Conservation (phyloP, 2,329 filamentous ascomycete species). For the Exophiala phaeomuriformis region DNA sequence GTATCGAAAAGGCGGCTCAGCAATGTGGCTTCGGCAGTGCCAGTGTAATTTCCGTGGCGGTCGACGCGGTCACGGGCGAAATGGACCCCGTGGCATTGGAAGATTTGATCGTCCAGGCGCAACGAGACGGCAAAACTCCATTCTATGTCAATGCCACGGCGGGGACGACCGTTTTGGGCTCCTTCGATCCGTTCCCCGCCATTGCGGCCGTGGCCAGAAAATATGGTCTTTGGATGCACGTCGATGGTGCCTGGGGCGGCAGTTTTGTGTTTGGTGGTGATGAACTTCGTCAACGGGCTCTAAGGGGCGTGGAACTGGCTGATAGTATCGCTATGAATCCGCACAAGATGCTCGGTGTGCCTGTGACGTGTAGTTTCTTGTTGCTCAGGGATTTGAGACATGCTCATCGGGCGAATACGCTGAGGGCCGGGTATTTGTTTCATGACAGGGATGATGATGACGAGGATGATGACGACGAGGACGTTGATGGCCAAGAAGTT, state of each 20-base stretch:
- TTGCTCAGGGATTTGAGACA: conserved; percentile 66
- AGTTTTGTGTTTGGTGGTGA: conserved; percentile 68
- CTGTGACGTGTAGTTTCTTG: conserved; percentile 84
- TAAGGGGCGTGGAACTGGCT: conserved; percentile 65
- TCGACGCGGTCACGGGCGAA: conserved; percentile 59
- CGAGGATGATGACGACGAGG: conserved; percentile 21
- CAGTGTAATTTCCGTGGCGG: conserved; percentile 65
- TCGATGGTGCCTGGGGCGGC: conserved; percentile 89
- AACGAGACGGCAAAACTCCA: conserved; percentile 64
- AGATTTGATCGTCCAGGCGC: conserved; percentile 54
- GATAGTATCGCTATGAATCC: conserved; percentile 83
- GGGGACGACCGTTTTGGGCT: conserved; percentile 86
- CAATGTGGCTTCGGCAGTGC: conserved; percentile 74
- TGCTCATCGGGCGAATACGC: conserved; percentile 77
- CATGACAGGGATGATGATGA: conserved; percentile 48
- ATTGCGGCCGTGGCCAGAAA: conserved; percentile 64
- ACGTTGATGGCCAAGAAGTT: neutral
- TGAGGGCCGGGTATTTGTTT: conserved; percentile 81
- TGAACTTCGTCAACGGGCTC: conserved; percentile 52
- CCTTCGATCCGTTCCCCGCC: conserved; percentile 70
- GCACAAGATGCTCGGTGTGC: conserved; percentile 94
- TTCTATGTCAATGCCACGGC: conserved; percentile 95
- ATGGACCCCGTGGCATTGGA: conserved; percentile 65
- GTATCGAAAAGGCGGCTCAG: conserved; percentile 87
- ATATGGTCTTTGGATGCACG: conserved; percentile 79